A percentile compares a stretch with the other conserved stretches of the same genome.
Conservation (phyloP, 805 yeast species). For the Saturnispora silvae region DNA sequence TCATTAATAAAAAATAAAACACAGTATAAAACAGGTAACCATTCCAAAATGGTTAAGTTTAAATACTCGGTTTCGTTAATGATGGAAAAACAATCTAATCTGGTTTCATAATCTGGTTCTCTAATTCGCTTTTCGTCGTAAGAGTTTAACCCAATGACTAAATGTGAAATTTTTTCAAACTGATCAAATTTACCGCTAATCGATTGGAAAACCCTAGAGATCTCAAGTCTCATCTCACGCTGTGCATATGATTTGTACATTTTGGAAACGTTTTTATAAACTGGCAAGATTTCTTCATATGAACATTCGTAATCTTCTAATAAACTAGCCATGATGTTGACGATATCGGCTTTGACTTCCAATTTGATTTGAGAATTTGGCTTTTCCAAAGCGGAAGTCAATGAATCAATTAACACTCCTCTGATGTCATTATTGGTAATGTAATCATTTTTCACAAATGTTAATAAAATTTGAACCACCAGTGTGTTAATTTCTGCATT, state of each 20-base stretch:
- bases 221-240: conserved; percentile 46
- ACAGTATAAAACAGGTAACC: conserved; percentile 70
- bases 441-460: conserved; percentile 47
- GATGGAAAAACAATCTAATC: conserved; percentile 55
- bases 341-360: conserved; percentile 43
- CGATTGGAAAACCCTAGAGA: conserved; percentile 49
- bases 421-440: conserved; percentile 47
- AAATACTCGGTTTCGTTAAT: conserved; percentile 48
- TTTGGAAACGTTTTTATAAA: conserved; percentile 23
- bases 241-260: conserved; percentile 52
- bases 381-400: conserved; percentile 50
- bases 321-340: conserved; percentile 46
- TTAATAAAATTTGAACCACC: conserved; percentile 40
- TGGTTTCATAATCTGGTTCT: conserved; percentile 69
- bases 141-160: conserved; percentile 63
- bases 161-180: conserved; percentile 33
- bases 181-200: conserved; percentile 44
- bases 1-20: conserved; percentile 65
- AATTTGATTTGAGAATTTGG: conserved; percentile 41
- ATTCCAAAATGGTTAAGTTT: conserved; percentile 41
- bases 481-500: conserved; percentile 39
- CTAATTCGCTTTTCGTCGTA: conserved; percentile 50
- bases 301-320: conserved; percentile 43
- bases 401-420: conserved; percentile 41
- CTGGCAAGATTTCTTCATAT: conserved; percentile 35